Evolutionary conservation across 2,329 filamentous ascomycete genomes (phyloP), one percentile per base, ranked within the genome.

Genomic region (Colletotrichum cordylinicola): DNA sequence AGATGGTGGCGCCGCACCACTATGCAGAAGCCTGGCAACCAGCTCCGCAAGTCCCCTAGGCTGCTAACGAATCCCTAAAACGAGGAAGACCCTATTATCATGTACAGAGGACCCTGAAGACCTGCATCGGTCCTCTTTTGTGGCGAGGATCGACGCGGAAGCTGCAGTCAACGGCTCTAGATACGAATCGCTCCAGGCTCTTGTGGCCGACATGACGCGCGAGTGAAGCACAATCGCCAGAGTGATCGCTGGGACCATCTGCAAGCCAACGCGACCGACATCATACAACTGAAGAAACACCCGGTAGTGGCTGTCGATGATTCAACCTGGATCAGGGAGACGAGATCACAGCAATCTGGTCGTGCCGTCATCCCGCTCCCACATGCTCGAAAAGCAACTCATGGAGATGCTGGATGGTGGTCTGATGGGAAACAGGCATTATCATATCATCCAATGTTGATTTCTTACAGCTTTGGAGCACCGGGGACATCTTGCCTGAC

Each of bases 381-480:
- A 60, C 62, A 66, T 55, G 31, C 55, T 48, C 56, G 39, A 61
- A 56, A 64, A 39, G 24, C 18, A 43, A 52, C 43, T 10, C 31
- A 39, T 35, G 64, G 58, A 15, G 12, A 33, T 27, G 52, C 43
- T 33, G 12, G 37, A 37, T 21, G 35, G 66, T 76, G 74, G 70
- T 48, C 70, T 74, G 74, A 76, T 69, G n/a, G 64, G 8, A 29
- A 33, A 56, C 72, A 35, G 69, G 65, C 70, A 70, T 70, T 24
- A 74, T 76, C 74, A 76, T 65, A 74, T 75, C 71, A 70, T 76
- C 48, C 37, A 74, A 70, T 62, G 60, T 69, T 62, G 58, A 66
- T 66, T 69, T 76, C 71, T 74, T 74, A 70, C 74, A 75, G 73
- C 33, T 73, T 68, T 66, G 71, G 70, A 74, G 70, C 61, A 66